Base-by-base conservation (phyloP, 2,329 filamentous ascomycete species). In the Basipetospora chlamydospora region DNA sequence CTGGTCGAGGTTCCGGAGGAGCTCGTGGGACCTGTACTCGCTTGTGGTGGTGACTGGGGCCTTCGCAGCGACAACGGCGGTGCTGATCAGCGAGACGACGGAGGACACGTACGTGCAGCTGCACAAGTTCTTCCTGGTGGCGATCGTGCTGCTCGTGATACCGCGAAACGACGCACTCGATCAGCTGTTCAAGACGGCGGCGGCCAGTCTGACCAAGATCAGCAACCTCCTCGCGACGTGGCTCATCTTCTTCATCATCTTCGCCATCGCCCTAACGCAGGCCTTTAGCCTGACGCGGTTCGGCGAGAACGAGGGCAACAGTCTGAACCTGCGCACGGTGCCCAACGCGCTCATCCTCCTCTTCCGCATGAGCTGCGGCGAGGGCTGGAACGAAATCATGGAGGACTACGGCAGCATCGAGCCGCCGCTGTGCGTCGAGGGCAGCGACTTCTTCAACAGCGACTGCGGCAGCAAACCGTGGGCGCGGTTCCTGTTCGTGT, bases 341-440 rank as follows among this genome's bases (percentile, higher is more conserved):
- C 87, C 90, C 0, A 94, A 94, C 51, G 85, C 90, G 1, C 67
- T 98, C 21, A 90, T 98, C 41, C 64, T 98, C 18, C 72, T 98
- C 3, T 98, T 96, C 61, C 76, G 84, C 28, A 90, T 84, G 67
- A 94, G 85, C 59, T 80, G 81, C 42, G 90, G 90, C 38, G 90
- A 98, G 60, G 87, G 86, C 13, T 98, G 90, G 90, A 98, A 98
- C 53, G 60, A 83, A 47, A 66, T 95, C 42, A 98, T 98, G 90
- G 85, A 94, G 62, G 88, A 98, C 53, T 96, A 78, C 57, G 87
- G 87, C 9, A 70, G 64, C 32, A 80, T 94, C 45, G 69, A 72
- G 42, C 77, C 80, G 3, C 88, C 88, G 0, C 70, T 83, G 35
- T 98, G 90, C 57, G 85, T 87, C 1, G 66, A 77, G 15, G 69